These are phyloP conservation scores for Melaleuca quinquenervia DNA, from an alignment of 345 rosid genomes.

Conservation along the genomic window DNA sequence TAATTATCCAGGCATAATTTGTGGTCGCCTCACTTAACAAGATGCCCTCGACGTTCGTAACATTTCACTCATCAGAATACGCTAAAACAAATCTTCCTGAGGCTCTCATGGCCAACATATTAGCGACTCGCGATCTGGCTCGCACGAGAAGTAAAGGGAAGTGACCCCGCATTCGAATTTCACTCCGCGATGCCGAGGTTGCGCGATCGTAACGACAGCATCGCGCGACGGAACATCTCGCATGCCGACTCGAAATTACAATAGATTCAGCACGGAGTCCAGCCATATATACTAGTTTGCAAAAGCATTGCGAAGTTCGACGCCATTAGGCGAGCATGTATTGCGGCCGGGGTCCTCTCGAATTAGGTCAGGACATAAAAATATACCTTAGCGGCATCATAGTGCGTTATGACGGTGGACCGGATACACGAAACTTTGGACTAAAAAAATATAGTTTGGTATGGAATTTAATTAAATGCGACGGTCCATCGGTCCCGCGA, in stretches of 20 bases:
- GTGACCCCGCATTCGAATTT: neutral
- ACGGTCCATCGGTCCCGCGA: neutral
- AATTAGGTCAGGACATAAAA: neutral
- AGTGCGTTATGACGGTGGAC: neutral
- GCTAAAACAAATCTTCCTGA: rapidly evolving
- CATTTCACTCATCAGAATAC: neutral
- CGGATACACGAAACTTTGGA: neutral
- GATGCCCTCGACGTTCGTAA: neutral
- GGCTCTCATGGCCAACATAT: neutral
- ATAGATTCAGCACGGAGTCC: neutral
- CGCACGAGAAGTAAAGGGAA: neutral
- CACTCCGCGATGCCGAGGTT: neutral
- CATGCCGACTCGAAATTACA: neutral
- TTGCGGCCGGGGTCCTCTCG: neutral
- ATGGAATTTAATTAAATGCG: neutral
- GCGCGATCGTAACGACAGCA: neutral
- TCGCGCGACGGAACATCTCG: neutral
- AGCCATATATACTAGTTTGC: no score
- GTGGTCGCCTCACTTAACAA: rapidly evolving
- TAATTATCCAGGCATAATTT: neutral
- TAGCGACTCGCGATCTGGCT: rapidly evolving
- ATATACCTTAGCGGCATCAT: neutral
- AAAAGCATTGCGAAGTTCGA: neutral
- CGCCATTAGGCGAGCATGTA: neutral
- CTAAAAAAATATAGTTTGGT: neutral